phyloP scores from a whole-genome alignment of 805 yeast genomes.

The Myxozyma monticola region DNA sequence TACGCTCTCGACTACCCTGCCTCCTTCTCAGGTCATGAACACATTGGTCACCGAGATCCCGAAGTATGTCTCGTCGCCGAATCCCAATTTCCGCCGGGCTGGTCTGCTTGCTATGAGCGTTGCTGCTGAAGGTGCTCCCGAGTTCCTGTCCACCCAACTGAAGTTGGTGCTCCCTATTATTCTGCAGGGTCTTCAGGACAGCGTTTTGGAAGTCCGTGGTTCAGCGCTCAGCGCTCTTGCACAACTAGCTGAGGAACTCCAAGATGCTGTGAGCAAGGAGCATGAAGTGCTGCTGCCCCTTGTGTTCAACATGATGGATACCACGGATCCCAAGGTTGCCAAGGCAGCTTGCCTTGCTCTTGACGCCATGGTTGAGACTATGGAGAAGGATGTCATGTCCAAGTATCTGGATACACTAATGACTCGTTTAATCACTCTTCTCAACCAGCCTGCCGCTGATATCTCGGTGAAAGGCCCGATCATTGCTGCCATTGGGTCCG shows the following conservation, averaged over 20 bases:
- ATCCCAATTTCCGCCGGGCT: constrained; percentile 81
- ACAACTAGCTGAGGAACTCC: constrained; percentile 78
- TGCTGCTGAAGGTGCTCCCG: constrained; percentile 92
- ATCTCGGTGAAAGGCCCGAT: constrained; percentile 53
- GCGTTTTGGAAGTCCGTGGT: constrained; percentile 70
- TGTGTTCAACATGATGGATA: constrained; percentile 79
- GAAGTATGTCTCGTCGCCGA: constrained; percentile 48
- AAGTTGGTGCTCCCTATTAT: constrained; percentile 71
- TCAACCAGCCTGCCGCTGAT: constrained; percentile 64
- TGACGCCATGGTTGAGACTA: constrained; percentile 88
- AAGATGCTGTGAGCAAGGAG: constrained; percentile 78
- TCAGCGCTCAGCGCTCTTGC: constrained; percentile 83
- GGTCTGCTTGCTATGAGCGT: constrained; percentile 79
- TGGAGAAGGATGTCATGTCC: constrained; percentile 81
- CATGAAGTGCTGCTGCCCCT: constrained; percentile 83
- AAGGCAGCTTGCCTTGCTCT: constrained; percentile 88
- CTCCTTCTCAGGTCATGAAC: constrained; percentile 86
- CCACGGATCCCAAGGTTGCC: constrained; percentile 79
- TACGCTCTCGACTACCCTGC: constrained; percentile 75
- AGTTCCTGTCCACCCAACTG: constrained; percentile 74
- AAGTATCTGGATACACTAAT: constrained; percentile 83
- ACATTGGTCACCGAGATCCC: constrained; percentile 61
- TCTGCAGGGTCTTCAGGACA: constrained; percentile 73
- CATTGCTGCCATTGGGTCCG: constrained; percentile 94
- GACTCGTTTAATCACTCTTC: constrained; percentile 83